phyloP scores from a whole-genome alignment of 2,329 filamentous ascomycete genomes.

The Penicillium expansum region DNA sequence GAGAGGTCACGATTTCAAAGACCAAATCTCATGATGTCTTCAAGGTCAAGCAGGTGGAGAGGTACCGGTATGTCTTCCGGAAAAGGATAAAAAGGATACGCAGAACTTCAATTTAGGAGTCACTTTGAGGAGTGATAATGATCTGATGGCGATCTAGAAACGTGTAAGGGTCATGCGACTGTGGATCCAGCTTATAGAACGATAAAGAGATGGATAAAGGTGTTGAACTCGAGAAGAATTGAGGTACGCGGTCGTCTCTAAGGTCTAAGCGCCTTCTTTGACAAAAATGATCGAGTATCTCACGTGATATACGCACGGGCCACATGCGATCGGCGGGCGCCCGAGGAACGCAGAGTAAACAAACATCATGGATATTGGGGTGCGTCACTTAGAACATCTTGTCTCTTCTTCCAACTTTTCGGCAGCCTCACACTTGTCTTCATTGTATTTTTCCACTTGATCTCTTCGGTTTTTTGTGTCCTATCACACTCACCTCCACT shows the following conservation, averaged over 20 bases:
- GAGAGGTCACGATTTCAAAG: slow-evolving; percentile 11
- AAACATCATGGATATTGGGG: slow-evolving; percentile 32
- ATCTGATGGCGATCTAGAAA: background rate
- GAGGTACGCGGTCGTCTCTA: background rate
- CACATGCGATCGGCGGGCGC: slow-evolving; percentile 30
- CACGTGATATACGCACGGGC: slow-evolving; percentile 29
- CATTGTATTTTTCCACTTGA: background rate
- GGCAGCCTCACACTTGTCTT: background rate
- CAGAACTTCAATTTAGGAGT: background rate
- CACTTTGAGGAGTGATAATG: background rate
- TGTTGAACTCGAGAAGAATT: background rate
- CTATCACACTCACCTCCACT: background rate
- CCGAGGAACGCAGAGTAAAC: slow-evolving; percentile 40
- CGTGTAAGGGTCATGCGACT: background rate
- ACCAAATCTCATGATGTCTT: slow-evolving; percentile 22
- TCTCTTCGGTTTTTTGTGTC: slow-evolving; percentile 2
- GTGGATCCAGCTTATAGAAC: background rate
- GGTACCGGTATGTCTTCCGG: background rate
- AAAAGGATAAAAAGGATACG: background rate
- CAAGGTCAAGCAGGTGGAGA: background rate
- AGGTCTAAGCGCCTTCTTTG: slow-evolving; percentile 16
- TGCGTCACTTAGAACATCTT: slow-evolving; percentile 9
- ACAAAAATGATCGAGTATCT: slow-evolving; percentile 24
- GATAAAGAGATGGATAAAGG: background rate
- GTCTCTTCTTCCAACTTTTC: slow-evolving; percentile 9